Conservation (phyloP, 331 rosid genomes). For the Quercus lobata region DNA sequence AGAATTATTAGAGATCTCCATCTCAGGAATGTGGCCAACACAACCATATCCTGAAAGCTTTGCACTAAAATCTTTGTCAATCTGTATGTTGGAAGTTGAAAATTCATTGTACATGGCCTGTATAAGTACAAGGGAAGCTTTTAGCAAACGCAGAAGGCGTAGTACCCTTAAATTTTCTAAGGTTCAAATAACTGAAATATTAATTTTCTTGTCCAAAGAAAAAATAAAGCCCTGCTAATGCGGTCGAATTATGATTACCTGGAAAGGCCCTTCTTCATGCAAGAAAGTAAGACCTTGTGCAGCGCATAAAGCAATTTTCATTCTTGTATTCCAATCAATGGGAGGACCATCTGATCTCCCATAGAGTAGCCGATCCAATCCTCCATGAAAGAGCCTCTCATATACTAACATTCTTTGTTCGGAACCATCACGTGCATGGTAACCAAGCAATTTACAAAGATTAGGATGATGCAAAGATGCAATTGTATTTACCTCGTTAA, state of each 20-base stretch:
- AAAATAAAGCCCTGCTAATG: neutral
- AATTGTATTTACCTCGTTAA: conserved; percentile 68
- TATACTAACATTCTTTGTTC: conserved; percentile 81
- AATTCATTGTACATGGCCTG: conserved; percentile 99
- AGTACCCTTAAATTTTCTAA: neutral
- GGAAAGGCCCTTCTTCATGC: conserved; percentile 99
- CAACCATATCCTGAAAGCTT: conserved; percentile 99
- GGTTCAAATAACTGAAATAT: neutral
- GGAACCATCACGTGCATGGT: conserved; percentile 83
- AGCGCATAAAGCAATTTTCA: conserved; percentile 87
- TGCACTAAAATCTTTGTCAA: conserved; percentile 98
- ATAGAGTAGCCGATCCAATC: conserved; percentile 72
- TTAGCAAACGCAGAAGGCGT: conserved; percentile 23
- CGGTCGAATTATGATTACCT: conserved; percentile 48
- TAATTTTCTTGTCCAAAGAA: neutral
- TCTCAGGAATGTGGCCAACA: conserved; percentile 82
- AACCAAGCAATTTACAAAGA: conserved; percentile 94
- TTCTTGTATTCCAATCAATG: conserved; percentile 95
- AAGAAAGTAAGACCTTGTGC: conserved; percentile 96
- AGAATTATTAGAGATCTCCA: conserved; percentile 70
- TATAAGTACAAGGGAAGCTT: conserved; percentile 15
- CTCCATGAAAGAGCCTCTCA: conserved; percentile 91
- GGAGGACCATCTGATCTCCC: conserved; percentile 94
- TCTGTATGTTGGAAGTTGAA: conserved; percentile 85
- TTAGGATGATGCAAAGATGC: conserved; percentile 91